Conservation (phyloP, 2,329 filamentous ascomycete species). For the Teratosphaeria zuluensis region DNA sequence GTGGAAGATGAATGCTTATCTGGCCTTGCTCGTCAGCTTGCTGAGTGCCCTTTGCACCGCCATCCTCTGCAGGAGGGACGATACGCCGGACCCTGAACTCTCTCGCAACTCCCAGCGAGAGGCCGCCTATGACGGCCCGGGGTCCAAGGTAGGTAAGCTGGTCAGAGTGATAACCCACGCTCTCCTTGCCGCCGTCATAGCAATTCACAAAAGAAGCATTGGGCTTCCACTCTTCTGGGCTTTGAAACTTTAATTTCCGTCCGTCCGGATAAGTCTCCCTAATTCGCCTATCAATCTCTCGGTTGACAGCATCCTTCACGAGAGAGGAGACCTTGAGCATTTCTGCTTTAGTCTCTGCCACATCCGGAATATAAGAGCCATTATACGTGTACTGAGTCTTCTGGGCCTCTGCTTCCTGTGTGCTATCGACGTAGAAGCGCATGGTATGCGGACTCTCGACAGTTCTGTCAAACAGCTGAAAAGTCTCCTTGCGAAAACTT, state of each 20-base stretch:
- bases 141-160: conserved; percentile 90
- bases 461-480: conserved; percentile 80
- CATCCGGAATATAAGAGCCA: conserved; percentile 62
- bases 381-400: conserved; percentile 81
- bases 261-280: conserved; percentile 55
- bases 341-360: conserved; percentile 65
- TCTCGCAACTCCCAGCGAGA: conserved; percentile 84
- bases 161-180: conserved; percentile 86
- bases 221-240: conserved; percentile 62
- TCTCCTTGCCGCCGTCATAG: conserved; percentile 72
- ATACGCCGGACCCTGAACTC: conserved; percentile 82
- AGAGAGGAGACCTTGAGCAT: conserved; percentile 59
- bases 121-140: conserved; percentile 74
- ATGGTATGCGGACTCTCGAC: conserved; percentile 79
- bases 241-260: conserved; percentile 69
- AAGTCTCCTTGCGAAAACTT: conserved; percentile 60
- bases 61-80: conserved; percentile 41
- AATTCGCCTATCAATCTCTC: conserved; percentile 64
- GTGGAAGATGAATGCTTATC: conserved; percentile 84
- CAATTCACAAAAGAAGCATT: conserved; percentile 95
- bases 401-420: conserved; percentile 59
- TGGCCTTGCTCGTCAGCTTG: conserved; percentile 63
- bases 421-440: conserved; percentile 70
- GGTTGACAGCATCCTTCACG: conserved; percentile 69
- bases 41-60: conserved; percentile 16